Evolutionary conservation across 371 early-diverging fungal species (phyloP).

Genomic region (Circinella umbellata): DNA sequence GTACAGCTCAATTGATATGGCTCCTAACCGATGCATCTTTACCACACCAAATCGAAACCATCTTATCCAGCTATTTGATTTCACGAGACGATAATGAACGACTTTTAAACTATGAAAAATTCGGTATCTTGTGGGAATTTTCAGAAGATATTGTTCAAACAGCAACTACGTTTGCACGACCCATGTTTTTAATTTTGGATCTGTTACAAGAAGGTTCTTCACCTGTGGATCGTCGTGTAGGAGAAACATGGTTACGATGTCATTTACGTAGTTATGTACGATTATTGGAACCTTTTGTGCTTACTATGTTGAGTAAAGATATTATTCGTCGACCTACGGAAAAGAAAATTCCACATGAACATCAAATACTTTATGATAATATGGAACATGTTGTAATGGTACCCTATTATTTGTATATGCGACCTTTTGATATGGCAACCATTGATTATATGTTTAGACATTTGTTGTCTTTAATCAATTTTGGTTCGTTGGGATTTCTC

Average conservation of each 20-base stretch:
- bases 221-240: conserved; percentile 64
- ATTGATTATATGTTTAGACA: conserved; percentile 70
- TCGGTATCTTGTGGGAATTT: conserved; percentile 77
- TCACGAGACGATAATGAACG: conserved; percentile 38
- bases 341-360: conserved; percentile 50
- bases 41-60: conserved; percentile 64
- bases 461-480: conserved; percentile 54
- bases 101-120: conserved; percentile 56
- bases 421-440: conserved; percentile 71
- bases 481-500: conserved; percentile 64
- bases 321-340: conserved; percentile 48
- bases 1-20: conserved; percentile 72
- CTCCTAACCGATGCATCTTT: conserved; percentile 56
- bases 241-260: conserved; percentile 76
- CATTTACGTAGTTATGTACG: conserved; percentile 66
- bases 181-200: conserved; percentile 78
- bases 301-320: conserved; percentile 56
- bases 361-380: conserved; percentile 30
- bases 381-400: conserved; percentile 23
- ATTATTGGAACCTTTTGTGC: conserved; percentile 67
- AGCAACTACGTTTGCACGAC: conserved; percentile 63
- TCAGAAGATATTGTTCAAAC: conserved; percentile 55
- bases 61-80: conserved; percentile 61
- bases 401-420: conserved; percentile 53
- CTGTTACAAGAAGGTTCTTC: conserved; percentile 59